Evolutionary conservation across 2,329 filamentous ascomycete genomes (phyloP), one percentile per base, ranked within the genome.

Genomic region (Colletotrichum melonis): DNA sequence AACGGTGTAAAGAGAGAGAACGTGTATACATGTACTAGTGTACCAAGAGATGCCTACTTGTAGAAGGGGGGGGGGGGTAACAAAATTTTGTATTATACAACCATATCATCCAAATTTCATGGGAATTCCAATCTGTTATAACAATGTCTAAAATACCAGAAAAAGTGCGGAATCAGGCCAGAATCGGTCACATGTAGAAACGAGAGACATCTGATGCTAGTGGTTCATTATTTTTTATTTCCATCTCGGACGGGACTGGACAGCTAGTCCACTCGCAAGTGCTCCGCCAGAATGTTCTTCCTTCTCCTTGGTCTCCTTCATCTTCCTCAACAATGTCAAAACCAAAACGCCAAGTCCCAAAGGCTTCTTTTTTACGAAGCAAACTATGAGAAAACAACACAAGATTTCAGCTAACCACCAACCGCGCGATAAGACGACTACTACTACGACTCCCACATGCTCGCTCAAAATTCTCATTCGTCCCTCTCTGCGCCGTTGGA

Each of bases 401-500:
- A 8, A 42, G 38, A 8, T 42, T 42, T 16, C 6, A 42, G 38
- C 38, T 7, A 35, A 32, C 30, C 30, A 38, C 35, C 35, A 11
- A 14, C 16, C 16, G 38, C 54, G 59, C 49, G 32, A 56, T 32
- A 73, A 6, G 22, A 30, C 14, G 16, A 42, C 38, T 19, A 5
- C 38, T n/a, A 32, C 14, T 42, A 42, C 38, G 6, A 5, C 38
- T n/a, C 14, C 38, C 11, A 22, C 42, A 49, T 42, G 14, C 38
- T 8, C 19, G 26, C 58, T 5, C n/a, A 46, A 42, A 26, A 59
- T 12, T 46, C 8, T 52, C 62, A 66, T 26, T 72, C 72, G 22
- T 75, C 73, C 54, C 70, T 54, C 32, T 69, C 73, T 38, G 42
- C 69, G 42, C 69, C 73, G 49, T 73, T 73, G 42, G 74, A 67